Conservation (phyloP, 1,284 basidiomycete species). For the Pyrrhoderma noxium region DNA sequence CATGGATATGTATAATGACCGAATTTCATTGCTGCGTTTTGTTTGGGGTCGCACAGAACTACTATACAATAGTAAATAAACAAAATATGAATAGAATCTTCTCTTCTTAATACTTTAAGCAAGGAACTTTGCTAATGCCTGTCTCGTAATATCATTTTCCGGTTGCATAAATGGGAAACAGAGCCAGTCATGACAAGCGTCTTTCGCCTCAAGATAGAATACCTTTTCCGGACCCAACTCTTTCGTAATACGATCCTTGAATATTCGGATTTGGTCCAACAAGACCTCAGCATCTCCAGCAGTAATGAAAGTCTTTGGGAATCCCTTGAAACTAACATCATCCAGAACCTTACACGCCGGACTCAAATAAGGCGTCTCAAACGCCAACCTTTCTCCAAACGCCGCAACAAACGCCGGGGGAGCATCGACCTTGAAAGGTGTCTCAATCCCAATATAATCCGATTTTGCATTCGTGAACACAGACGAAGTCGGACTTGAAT, state of each 20-base stretch:
- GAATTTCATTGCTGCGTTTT: no score
- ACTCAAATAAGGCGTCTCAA: constrained; percentile 46
- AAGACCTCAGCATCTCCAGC: constrained; percentile 47
- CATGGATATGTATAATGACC: no score
- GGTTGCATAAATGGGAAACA: constrained; percentile 7
- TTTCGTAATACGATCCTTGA: constrained; percentile 35
- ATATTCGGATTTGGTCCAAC: constrained; percentile 40
- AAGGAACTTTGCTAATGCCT: constrained; percentile 3
- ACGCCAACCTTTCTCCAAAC: constrained; percentile 33
- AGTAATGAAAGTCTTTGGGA: constrained; percentile 49
- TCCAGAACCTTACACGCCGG: constrained; percentile 39
- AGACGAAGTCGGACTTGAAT: constrained; percentile 29
- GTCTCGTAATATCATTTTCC: neutral
- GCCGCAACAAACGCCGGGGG: constrained; percentile 31
- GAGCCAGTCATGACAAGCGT: constrained; percentile 23
- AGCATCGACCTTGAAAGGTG: constrained; percentile 18
- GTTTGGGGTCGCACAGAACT: no score
- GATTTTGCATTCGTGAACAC: constrained; percentile 25
- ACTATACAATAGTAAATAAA: no score
- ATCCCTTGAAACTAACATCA: constrained; percentile 38
- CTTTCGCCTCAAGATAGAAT: constrained; percentile 19
- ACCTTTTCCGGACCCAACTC: constrained; percentile 18
- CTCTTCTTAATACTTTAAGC: neutral
- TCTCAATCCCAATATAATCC: constrained; percentile 32
- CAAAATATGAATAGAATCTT: no score